phyloP scores from a whole-genome alignment of 108 stramenopile genomes.

The Skeletonema marinoi region DNA sequence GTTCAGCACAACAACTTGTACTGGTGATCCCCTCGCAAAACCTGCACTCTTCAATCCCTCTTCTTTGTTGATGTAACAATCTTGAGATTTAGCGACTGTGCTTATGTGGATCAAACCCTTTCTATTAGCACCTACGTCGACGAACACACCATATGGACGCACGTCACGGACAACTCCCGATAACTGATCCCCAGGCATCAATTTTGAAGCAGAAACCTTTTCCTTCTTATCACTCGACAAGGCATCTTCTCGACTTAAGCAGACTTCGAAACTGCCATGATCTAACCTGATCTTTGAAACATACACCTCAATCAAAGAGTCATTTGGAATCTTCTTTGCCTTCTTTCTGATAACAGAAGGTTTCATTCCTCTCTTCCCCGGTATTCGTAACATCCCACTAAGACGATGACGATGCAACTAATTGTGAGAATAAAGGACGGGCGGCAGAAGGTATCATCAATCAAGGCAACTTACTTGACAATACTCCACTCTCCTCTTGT shows the following conservation, averaged over 20 bases:
- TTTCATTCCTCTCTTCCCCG: slow-evolving; percentile 46
- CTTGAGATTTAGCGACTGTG: slow-evolving; percentile 58
- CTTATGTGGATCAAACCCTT: slow-evolving; percentile 74
- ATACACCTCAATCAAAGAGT: slow-evolving; percentile 52
- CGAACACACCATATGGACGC: slow-evolving; percentile 67
- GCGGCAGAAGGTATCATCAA: too few species aligned
- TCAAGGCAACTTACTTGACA: slow-evolving; percentile 23
- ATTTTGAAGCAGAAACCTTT: slow-evolving; percentile 53
- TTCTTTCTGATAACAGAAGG: slow-evolving; percentile 62
- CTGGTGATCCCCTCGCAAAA: slow-evolving; percentile 50
- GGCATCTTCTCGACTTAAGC: slow-evolving; percentile 46
- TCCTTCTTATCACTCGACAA: slow-evolving; percentile 13
- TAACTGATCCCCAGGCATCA: slow-evolving; percentile 49
- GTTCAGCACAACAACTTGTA: slow-evolving; percentile 53
- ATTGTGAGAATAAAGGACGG: too few species aligned
- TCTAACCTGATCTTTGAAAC: slow-evolving; percentile 62
- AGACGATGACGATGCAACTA: too few species aligned
- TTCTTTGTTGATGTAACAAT: slow-evolving; percentile 62
- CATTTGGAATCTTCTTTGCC: slow-evolving; percentile 42
- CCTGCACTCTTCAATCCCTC: slow-evolving; percentile 68
- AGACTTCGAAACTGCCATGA: slow-evolving; percentile 69
- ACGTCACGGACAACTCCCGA: slow-evolving; percentile 57
- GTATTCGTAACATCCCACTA: slow-evolving; percentile 63
- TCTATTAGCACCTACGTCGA: slow-evolving; percentile 83
- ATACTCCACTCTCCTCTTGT: slow-evolving; percentile 56